Evolutionary conservation across 2,329 filamentous ascomycete genomes (phyloP), one percentile per base, ranked within the genome.

Genomic region (Phaeophleospora eucalypticola): DNA sequence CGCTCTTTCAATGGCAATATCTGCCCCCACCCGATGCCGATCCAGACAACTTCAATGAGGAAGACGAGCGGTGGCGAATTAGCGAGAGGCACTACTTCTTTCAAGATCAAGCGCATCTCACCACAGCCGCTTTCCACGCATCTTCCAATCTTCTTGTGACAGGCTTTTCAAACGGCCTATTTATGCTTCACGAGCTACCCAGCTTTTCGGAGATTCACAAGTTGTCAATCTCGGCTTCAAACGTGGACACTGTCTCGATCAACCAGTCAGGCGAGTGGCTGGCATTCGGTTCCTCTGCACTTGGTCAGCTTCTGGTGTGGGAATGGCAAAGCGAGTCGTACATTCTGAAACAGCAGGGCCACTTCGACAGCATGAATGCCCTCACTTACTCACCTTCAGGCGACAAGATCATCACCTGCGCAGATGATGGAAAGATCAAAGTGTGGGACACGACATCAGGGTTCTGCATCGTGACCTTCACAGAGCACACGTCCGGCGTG

Each of bases 291-390:
- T 93, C 94, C 0, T 95, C 93, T 2, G 94, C 94, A 61, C 78
- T 95, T 4, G 94, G 94, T 0, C 93, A 98, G 65, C 76, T 98
- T n/a, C 73, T 98, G 3, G 93, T 98, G 3, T 98, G 93, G 93
- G 93, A 98, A 67, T 98, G 94, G 90, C 91, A 97, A 65, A 98
- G 93, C 0, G 94, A 98, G 68, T 97, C 91, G 4, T 98, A 98
- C 68, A 94, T 98, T 48, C 75, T 98, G 39, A 98, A 98, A 70
- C 93, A 98, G 64, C 93, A 97, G 68, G 93, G 91, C 0, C 93
- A 98, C 69, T 90, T 95, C 56, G 93, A 98, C 66, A 86, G 89
- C 2, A 90, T 97, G 81, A 97, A 97, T 68, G 81, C 89, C 0
- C 76, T 98, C 3, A 85, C 87, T 7, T 98, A 97, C 69, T 91